phyloP scores from a whole-genome alignment of 2,329 filamentous ascomycete species.

The Alternaria metachromatica region DNA sequence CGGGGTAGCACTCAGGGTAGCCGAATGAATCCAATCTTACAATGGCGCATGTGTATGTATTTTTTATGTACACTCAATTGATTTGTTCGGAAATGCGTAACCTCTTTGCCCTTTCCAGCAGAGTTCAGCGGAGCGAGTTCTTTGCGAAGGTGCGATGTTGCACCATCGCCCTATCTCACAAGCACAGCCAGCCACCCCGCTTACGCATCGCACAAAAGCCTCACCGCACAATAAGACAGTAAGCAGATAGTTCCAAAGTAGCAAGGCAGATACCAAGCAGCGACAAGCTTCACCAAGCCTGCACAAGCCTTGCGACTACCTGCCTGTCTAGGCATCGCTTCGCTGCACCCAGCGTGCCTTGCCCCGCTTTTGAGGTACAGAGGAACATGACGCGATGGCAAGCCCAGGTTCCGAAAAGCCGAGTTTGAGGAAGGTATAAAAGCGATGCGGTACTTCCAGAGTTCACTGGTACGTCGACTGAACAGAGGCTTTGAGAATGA shows the following conservation, averaged over 20 bases:
- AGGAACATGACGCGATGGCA: conserved; percentile 12
- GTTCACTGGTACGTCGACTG: neutral
- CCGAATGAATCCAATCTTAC: neutral
- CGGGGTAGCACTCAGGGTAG: neutral
- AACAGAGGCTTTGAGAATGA: conserved; percentile 12
- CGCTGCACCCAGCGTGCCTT: neutral
- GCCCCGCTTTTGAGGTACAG: conserved; percentile 11
- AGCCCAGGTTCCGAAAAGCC: neutral
- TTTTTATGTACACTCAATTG: neutral
- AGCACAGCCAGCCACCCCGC: neutral
- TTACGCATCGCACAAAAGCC: neutral
- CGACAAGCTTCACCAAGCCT: conserved; percentile 25
- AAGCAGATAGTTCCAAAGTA: neutral
- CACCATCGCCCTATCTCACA: neutral
- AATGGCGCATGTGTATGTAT: neutral
- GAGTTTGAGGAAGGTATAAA: conserved; percentile 3
- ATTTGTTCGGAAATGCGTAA: neutral
- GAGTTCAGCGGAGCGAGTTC: neutral
- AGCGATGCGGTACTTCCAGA: neutral
- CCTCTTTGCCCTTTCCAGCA: neutral
- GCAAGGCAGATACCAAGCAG: conserved; percentile 12
- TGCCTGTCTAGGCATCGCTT: conserved; percentile 18
- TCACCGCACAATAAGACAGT: neutral
- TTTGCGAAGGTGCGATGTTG: neutral
- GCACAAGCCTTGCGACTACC: conserved; percentile 21